Conservation (phyloP, 2,329 filamentous ascomycete genomes). For the Colletotrichum cereale region DNA sequence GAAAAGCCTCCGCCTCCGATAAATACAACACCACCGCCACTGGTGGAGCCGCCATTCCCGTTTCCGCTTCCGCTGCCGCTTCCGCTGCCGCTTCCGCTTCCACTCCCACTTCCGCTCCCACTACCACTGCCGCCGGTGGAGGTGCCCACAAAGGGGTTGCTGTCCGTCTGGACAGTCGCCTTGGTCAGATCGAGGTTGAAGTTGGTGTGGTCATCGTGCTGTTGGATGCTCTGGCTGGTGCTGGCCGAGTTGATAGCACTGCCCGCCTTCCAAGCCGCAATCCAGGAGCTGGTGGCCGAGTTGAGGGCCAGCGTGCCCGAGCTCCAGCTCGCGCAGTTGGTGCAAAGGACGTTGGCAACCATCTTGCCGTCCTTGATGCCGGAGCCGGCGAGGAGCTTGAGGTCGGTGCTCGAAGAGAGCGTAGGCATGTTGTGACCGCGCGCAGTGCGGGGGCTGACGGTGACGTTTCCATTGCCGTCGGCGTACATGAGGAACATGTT, state of each 20-base stretch:
- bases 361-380: constrained; percentile 66
- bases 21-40: constrained; percentile 40
- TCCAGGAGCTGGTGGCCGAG: constrained; percentile 59
- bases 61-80: constrained; percentile 36
- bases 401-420: constrained; percentile 55
- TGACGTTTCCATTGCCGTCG: constrained; percentile 70
- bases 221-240: constrained; percentile 53
- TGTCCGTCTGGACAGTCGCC: constrained; percentile 60
- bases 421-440: constrained; percentile 61
- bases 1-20: constrained; percentile 38
- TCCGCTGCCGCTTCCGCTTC: constrained; percentile 32
- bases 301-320: constrained; percentile 58
- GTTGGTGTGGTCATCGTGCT: constrained; percentile 59
- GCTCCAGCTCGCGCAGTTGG: constrained; percentile 64
- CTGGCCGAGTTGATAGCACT: constrained; percentile 58
- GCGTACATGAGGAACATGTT: constrained; percentile 75
- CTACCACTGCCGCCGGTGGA: constrained; percentile 33
- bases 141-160: constrained; percentile 62
- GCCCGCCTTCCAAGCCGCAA: constrained; percentile 67
- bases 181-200: constrained; percentile 64
- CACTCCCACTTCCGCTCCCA: constrained; percentile 38
- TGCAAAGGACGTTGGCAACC: constrained; percentile 70
- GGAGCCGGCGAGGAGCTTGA: constrained; percentile 70
- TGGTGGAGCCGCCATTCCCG: constrained; percentile 38
- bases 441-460: constrained; percentile 68